These are phyloP conservation scores for Cercophora newfieldiana DNA, from an alignment of 495 filamentous ascomycete species.

Conservation along the genomic window DNA sequence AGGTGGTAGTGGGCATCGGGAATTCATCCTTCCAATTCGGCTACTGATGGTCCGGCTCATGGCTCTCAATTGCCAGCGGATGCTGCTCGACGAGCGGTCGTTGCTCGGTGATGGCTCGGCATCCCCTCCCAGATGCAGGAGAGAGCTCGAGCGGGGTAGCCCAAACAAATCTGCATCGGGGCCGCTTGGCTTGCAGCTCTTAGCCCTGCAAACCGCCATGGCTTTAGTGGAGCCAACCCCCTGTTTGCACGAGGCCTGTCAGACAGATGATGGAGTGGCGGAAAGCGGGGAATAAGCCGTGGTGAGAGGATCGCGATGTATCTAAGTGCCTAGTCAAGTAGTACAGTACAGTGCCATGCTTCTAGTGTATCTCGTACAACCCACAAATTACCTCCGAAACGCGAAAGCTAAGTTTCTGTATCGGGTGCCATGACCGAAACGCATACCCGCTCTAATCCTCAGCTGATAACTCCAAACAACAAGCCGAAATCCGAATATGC, in stretches of 20 bases:
- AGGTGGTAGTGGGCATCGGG: background rate
- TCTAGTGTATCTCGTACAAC: no score
- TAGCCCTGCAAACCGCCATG: slow-evolving; percentile 1
- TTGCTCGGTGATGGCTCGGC: slow-evolving; percentile 33
- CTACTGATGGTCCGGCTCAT: background rate
- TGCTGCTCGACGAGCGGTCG: slow-evolving; percentile 10
- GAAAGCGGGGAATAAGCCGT: background rate
- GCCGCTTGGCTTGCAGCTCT: slow-evolving; percentile 17
- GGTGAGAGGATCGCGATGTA: background rate
- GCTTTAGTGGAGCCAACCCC: background rate
- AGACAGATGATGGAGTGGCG: background rate
- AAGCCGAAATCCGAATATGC: slow-evolving; percentile 5
- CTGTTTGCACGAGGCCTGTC: background rate
- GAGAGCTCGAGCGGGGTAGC: slow-evolving; percentile 15
- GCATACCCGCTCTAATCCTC: background rate
- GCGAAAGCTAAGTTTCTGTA: background rate
- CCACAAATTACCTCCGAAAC: background rate
- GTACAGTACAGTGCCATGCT: background rate
- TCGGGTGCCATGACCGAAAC: background rate
- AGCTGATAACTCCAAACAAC: background rate
- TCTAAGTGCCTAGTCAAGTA: background rate
- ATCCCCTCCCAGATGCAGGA: slow-evolving; percentile 8
- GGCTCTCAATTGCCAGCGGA: slow-evolving; percentile 3
- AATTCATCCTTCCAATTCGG: background rate
- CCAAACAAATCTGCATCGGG: background rate